Evolutionary conservation across 192 early-diverging fungal species (phyloP), one percentile per base, ranked within the genome.

Genomic region (Oehlia diaphana): DNA sequence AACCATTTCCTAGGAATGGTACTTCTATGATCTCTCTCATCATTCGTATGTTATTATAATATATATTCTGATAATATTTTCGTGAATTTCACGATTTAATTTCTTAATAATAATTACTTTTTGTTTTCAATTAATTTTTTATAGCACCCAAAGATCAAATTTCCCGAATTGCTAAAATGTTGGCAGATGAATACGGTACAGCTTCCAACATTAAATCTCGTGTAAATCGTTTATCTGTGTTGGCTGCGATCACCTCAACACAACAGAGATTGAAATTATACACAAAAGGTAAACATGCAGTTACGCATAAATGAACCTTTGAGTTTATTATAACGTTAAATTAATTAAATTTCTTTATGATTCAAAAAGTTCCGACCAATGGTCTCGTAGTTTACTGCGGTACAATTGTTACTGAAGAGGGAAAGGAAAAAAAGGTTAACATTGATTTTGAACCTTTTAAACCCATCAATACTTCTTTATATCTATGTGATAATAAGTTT

Each of bases 141-240:
- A 61, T 77, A 87, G 86, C 92, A 63, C 96, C 97, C 74, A 93
- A 91, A 84, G 91, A 93, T 88, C 98, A 99, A 83, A 94, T 99
- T 81, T 90, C 96, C 2, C 92, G 90, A 81, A 92, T 92, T 16
- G 90, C 90, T 63, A 93, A 93, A 81, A 98, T 97, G 98, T 91
- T 98, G 87, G 94, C 96, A 42, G 96, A 95, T 84, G 98, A 99
- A 92, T 95, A 98, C 83, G 98, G 98, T 74, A 97, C 98, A 26
- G 98, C 98, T 19, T 97, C 96, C 81, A 99, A 99, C 92, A 99
- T 99, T 88, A 99, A 99, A 87, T 97, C 96, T 72, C 95, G 98
- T 76, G 98, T 99, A 44, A 99, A 99, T 90, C 90, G 97, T 73
- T 90, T 96, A 66, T 99, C 98, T 44, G 98, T 99, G 14, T 86